Evolutionary conservation across 2,329 filamentous ascomycete species (phyloP).

Genomic region (Westerdykella aurantiaca): DNA sequence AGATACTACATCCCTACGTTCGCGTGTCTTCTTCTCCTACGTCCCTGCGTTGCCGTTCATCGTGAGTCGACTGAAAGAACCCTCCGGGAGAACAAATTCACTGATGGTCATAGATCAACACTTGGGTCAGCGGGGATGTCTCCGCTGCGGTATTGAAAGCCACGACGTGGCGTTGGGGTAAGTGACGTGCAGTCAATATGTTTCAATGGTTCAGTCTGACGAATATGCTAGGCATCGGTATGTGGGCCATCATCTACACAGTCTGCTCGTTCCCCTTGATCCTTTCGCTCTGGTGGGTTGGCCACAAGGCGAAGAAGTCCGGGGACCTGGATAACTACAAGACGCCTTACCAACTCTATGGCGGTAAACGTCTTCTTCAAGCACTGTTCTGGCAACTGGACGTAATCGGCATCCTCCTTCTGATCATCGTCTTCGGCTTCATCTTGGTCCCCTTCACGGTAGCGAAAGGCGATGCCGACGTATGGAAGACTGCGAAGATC

Average conservation of each 20-base stretch:
- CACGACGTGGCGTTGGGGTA: conserved; percentile 57
- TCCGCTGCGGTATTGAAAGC: conserved; percentile 45
- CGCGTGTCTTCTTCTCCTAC: conserved; percentile 60
- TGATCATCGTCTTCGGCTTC: conserved; percentile 45
- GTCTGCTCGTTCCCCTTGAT: conserved; percentile 53
- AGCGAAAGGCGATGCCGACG: conserved; percentile 44
- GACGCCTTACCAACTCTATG: conserved; percentile 42
- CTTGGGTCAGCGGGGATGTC: conserved; percentile 58
- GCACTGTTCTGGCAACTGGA: conserved; percentile 56
- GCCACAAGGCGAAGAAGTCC: conserved; percentile 48
- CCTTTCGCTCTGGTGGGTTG: conserved; percentile 47
- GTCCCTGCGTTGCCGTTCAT: conserved; percentile 56
- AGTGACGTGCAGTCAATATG: neutral
- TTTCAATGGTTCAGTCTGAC: conserved; percentile 16
- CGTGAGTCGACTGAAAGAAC: conserved; percentile 14
- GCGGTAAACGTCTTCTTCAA: conserved; percentile 30
- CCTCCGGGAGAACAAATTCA: neutral
- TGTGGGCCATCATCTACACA: conserved; percentile 59
- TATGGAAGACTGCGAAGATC: conserved; percentile 50
- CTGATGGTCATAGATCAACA: conserved; percentile 40
- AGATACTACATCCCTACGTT: conserved; percentile 58
- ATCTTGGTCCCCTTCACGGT: conserved; percentile 51
- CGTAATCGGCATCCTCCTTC: conserved; percentile 44
- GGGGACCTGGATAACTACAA: conserved; percentile 45
- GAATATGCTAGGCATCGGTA: conserved; percentile 37